A percentile compares a stretch with the other conserved stretches of the same genome.
Evolutionary conservation across 2,329 filamentous ascomycete species (phyloP).

Genomic region (Graphilbum fragrans): DNA sequence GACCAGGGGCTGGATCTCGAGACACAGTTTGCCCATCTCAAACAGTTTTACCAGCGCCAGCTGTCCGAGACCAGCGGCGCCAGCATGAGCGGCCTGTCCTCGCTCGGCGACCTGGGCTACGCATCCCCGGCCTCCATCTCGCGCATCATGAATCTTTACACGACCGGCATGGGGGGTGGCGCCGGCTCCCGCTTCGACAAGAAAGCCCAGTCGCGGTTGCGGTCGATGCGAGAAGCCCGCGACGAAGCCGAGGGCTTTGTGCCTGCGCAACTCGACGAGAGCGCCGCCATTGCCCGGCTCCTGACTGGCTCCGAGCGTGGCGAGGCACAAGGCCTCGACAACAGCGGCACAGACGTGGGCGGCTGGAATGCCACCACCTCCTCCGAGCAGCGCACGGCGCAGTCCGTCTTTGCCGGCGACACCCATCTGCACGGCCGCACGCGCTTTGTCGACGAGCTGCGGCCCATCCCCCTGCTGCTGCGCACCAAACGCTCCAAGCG

Average conservation of each 20-base stretch:
- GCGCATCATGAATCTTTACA: slow-evolving; percentile 87
- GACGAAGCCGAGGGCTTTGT: slow-evolving; percentile 60
- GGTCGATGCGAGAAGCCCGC: slow-evolving; percentile 71
- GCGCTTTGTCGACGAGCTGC: slow-evolving; percentile 60
- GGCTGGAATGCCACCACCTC: slow-evolving; percentile 54
- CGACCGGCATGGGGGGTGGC: slow-evolving; percentile 25
- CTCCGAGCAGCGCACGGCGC: slow-evolving; percentile 32
- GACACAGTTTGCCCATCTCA: slow-evolving; percentile 62
- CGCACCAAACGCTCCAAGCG: slow-evolving; percentile 90
- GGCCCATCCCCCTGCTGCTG: slow-evolving; percentile 71
- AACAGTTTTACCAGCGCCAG: slow-evolving; percentile 72
- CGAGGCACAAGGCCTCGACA: neutral
- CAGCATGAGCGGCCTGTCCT: slow-evolving; percentile 33
- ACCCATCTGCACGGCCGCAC: slow-evolving; percentile 34
- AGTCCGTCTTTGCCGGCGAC: slow-evolving; percentile 23
- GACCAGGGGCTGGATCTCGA: slow-evolving; percentile 46
- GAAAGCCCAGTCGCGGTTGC: slow-evolving; percentile 53
- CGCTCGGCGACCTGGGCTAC: slow-evolving; percentile 41
- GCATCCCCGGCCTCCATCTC: slow-evolving; percentile 71
- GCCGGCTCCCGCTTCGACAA: slow-evolving; percentile 47
- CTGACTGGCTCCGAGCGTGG: slow-evolving; percentile 15
- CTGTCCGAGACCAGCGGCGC: slow-evolving; percentile 46
- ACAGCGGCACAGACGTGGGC: slow-evolving; percentile 13
- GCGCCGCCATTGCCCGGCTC: slow-evolving; percentile 46
- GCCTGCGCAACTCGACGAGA: slow-evolving; percentile 49